Evolutionary conservation across 495 filamentous ascomycete species (phyloP), one percentile per base, ranked within the genome.

Genomic region (Trichoderma asperelloides): DNA sequence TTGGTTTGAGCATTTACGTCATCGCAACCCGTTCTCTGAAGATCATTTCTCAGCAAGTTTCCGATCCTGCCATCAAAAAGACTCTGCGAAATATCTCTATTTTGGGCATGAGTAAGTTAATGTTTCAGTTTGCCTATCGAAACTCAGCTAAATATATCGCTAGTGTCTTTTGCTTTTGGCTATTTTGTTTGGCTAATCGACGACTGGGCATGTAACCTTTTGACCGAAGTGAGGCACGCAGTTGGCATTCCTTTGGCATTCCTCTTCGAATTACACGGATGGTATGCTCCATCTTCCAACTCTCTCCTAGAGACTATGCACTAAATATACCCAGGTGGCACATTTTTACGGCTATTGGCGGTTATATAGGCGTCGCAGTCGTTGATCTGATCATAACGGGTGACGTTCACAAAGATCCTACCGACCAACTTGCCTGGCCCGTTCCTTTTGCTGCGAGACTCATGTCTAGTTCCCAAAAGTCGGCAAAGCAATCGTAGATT

Each of bases 241-340:
- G 66, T 83, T 18, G 84, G 84, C 2, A 71, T 84, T 68, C 86
- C 84, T 1, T 84, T 75, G 80, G 80, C 78, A 30, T 83, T 81
- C 68, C 27, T 84, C 2, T 69, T 87, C 1, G 85, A 86, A 70
- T 71, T 87, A 21, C 85, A 89, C 72, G 85, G 85, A 25, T 89
- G 83, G 82, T 67, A 67, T 55, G 65, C 27, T 15, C 25, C n/a
- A n/a, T 28, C n/a, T 45, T 51, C 47, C 21, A 51, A 51, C 2
- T 1, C 18, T 2, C 18, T n/a, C 23, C 18, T 18, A 25, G n/a
- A 37, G 33, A 37, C 5, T 8, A 7, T 37, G 33, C 33, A 37
- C 33, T 37, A 37, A 37, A 37, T 37, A 37, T 37, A 3, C 5
- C 33, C 28, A 67, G 65, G 65, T 86, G 84, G 85, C 84, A 86